Percentiles rank a stretch among this genome's conserved stretches.
These are phyloP conservation scores for Arthroderma sp. DNA, from an alignment of 2,329 filamentous ascomycete genomes.

Conservation along the genomic window DNA sequence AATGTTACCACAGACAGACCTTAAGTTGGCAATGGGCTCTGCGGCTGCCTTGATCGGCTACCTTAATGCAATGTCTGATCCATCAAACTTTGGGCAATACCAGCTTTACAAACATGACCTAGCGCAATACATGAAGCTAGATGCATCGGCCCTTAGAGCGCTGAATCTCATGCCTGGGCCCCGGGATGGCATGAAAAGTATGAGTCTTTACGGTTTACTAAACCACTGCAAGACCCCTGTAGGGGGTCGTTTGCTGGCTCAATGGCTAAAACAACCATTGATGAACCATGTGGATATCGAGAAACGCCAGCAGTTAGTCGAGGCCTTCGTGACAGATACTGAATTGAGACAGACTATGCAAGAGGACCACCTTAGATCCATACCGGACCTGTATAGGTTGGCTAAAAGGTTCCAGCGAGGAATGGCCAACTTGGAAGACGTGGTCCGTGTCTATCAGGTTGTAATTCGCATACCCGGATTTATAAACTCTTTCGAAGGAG, in stretches of 20 bases:
- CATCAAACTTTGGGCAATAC: slow-evolving; percentile 93
- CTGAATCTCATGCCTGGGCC: slow-evolving; percentile 95
- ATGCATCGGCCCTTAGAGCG: slow-evolving; percentile 84
- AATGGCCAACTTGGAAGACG: slow-evolving; percentile 84
- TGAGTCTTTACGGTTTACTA: slow-evolving; percentile 87
- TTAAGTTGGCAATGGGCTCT: slow-evolving; percentile 92
- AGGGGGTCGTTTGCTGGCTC: slow-evolving; percentile 75
- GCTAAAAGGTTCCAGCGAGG: slow-evolving; percentile 91
- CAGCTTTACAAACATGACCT: slow-evolving; percentile 95
- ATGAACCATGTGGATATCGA: slow-evolving; percentile 87
- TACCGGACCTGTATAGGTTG: slow-evolving; percentile 86
- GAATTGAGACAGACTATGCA: slow-evolving; percentile 92
- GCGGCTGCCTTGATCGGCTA: slow-evolving; percentile 92
- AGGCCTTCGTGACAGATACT: slow-evolving; percentile 86
- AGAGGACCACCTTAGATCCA: slow-evolving; percentile 83
- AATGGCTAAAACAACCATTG: slow-evolving; percentile 95
- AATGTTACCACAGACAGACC: slow-evolving; percentile 73
- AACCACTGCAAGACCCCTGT: slow-evolving; percentile 98
- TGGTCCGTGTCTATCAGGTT: slow-evolving; percentile 89
- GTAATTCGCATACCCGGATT: slow-evolving; percentile 85
- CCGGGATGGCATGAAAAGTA: slow-evolving; percentile 87
- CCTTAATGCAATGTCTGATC: slow-evolving; percentile 75
- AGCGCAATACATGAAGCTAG: slow-evolving; percentile 95
- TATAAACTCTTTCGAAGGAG: slow-evolving; percentile 72
- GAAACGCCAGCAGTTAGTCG: slow-evolving; percentile 82